phyloP scores from a whole-genome alignment of 345 rosid species.

The Populus ilicifolia region DNA sequence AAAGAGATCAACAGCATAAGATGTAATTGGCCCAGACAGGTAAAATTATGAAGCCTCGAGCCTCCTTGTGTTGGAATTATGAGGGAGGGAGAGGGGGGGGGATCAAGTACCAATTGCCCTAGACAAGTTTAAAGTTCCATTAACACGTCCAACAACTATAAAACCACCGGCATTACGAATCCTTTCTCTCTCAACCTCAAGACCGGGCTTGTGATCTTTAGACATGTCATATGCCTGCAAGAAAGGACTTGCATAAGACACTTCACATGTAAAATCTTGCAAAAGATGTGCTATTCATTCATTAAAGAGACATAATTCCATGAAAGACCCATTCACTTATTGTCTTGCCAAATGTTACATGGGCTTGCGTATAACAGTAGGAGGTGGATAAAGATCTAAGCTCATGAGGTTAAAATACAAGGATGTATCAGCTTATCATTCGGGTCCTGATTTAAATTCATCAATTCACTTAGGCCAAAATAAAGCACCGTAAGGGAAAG shows the following conservation, averaged over 20 bases:
- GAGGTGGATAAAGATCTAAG: neutral
- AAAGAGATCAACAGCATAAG: neutral
- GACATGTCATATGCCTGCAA: slow-evolving; percentile 83
- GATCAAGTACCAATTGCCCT: slow-evolving; percentile 77
- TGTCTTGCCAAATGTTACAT: neutral
- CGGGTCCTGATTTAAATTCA: neutral
- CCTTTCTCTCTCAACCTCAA: slow-evolving; percentile 85
- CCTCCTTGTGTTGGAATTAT: neutral
- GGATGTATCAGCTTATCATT: neutral
- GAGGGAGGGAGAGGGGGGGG: neutral
- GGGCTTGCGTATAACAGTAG: neutral
- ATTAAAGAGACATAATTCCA: neutral
- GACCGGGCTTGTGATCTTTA: slow-evolving; percentile 96
- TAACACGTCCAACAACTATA: slow-evolving; percentile 84
- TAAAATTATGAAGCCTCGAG: neutral
- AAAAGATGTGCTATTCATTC: neutral
- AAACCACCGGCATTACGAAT: slow-evolving; percentile 93
- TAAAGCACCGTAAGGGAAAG: neutral
- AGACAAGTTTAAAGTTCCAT: slow-evolving; percentile 92
- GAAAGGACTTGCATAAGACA: slow-evolving; percentile 10
- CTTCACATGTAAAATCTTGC: neutral
- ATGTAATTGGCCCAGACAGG: neutral
- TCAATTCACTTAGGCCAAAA: neutral
- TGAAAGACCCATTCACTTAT: neutral
- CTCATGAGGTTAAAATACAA: neutral